Percentiles rank a stretch among this genome's conserved stretches.
Conservation (phyloP, 2,329 filamentous ascomycete species). For the Cordyceps militaris region DNA sequence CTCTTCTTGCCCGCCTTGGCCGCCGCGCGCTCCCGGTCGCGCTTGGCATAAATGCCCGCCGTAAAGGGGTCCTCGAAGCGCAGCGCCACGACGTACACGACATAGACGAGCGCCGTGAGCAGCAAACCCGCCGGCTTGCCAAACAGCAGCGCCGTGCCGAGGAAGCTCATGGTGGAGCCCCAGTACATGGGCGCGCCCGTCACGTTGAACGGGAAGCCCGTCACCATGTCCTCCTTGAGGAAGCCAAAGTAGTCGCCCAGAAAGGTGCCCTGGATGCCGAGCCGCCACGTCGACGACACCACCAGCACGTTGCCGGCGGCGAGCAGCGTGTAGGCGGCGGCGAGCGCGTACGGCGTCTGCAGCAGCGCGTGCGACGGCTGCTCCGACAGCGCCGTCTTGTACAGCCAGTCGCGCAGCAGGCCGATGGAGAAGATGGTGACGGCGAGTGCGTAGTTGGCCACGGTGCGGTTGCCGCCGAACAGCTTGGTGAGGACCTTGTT, state of each 20-base stretch:
- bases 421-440: slow-evolving; percentile 86
- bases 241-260: slow-evolving; percentile 98
- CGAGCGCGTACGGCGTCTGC: slow-evolving; percentile 47
- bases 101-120: slow-evolving; percentile 65
- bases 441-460: slow-evolving; percentile 86
- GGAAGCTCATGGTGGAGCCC: slow-evolving; percentile 85
- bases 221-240: slow-evolving; percentile 90
- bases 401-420: slow-evolving; percentile 79
- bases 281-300: slow-evolving; percentile 78
- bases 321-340: slow-evolving; percentile 65
- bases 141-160: slow-evolving; percentile 77
- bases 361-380: slow-evolving; percentile 71
- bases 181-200: slow-evolving; percentile 93
- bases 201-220: slow-evolving; percentile 91
- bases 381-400: slow-evolving; percentile 72
- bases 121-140: slow-evolving; percentile 82
- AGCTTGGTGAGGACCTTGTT: slow-evolving; percentile 83
- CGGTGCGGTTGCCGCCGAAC: slow-evolving; percentile 68
- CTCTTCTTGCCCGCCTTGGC: slow-evolving; percentile 44
- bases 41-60: slow-evolving; percentile 82
- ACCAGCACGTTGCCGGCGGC: slow-evolving; percentile 75
- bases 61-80: slow-evolving; percentile 94
- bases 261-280: slow-evolving; percentile 93
- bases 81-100: slow-evolving; percentile 75
- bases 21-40: slow-evolving; percentile 52